Evolutionary conservation across 2,329 filamentous ascomycete species (phyloP), one percentile per base, ranked within the genome.

Genomic region (Epichloe typhina): DNA sequence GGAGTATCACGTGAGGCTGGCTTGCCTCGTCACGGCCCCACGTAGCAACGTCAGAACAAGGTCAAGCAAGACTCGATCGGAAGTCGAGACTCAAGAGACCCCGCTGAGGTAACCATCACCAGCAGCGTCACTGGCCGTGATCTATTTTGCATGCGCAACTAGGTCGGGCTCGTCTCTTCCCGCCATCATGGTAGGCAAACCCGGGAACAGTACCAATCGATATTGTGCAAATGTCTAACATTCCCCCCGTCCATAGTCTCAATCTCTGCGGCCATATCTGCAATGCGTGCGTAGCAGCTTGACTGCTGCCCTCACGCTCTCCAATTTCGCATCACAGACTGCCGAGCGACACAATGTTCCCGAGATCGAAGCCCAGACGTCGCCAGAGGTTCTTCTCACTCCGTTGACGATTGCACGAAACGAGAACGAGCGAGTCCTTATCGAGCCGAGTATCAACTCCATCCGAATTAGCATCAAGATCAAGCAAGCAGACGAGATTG

Each of bases 401-500:
- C 90, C 91, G 17, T 74, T 98, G 56, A 89, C 85, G 31, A 82
- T 98, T 59, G 86, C 91, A 56, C 83, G 93, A 57, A 98, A 98
- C 70, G 90, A 97, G 71, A 95, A 96, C 67, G 93, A 98, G 77
- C 84, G 86, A 61, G 91, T 98, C 58, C 75, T 95, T 54, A 95
- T 97, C 65, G 91, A 97, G 73, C 90, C 93, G 50, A 93, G 87
- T 68, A 85, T 97, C 72, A 98, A 98, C 78, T 94, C 87, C 59
- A 86, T 98, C 59, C 85, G 93, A 60, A 86, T 98, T 64, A 95
- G 88, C 78, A 95, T 98, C 73, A 88, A 91, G 76, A 96, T 98
- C 70, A 98, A 98, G 74, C 93, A 98, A 75, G 93, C 93, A 55
- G 93, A 98, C 69, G 93, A 98, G 73, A 98, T 97, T 62, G 93